Evolutionary conservation across 192 early-diverging fungal genomes (phyloP), one percentile per base, ranked within the genome.

Genomic region (Backusella parvicylindrica): DNA sequence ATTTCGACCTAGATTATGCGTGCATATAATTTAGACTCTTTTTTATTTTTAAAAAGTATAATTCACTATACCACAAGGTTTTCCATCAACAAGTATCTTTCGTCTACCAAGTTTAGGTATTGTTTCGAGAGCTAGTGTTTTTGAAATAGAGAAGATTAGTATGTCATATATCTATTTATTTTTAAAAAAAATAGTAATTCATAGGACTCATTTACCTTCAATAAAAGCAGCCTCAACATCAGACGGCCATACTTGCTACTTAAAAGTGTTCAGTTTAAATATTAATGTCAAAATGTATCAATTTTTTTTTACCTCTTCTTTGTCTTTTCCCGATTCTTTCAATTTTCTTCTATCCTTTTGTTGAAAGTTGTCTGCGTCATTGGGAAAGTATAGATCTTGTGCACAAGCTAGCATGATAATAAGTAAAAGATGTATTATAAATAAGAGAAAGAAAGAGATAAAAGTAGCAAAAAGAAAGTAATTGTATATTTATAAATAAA

Each of bases 1-100:
- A 77, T 94, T 94, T 11, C 92, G 85, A n/a, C 92, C 89, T 84
- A 75, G 77, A 70, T 23, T 76, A 79, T 0, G 79, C 79, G 81
- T 76, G 33, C 75, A 43, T 28, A 60, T 60, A 8, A n/a, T 60
- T 60, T 60, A 60, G 53, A 60, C 53, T 21, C 3, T 12, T 28
- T 60, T 53, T 9, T 60, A 8, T 9, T 56, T 21, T 60, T 28
- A 9, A 21, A 21, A 21, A 1, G n/a, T 11, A n/a, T 8, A 0
- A 15, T 43, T 38, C 15, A 18, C 50, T 38, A 47, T 77, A 82
- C 78, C 86, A 72, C 82, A 85, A 3, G 86, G 83, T 32, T 86
- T 86, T n/a, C 87, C 85, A 65, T 83, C 78, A n/a, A 88, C 85
- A 1, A 85, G 70, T 15, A 86, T 83, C 56, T 88, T 88, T 40